These are phyloP conservation scores for Sugiyamaella paludigena DNA, from an alignment of 1,139 yeast species.

Conservation along the genomic window DNA sequence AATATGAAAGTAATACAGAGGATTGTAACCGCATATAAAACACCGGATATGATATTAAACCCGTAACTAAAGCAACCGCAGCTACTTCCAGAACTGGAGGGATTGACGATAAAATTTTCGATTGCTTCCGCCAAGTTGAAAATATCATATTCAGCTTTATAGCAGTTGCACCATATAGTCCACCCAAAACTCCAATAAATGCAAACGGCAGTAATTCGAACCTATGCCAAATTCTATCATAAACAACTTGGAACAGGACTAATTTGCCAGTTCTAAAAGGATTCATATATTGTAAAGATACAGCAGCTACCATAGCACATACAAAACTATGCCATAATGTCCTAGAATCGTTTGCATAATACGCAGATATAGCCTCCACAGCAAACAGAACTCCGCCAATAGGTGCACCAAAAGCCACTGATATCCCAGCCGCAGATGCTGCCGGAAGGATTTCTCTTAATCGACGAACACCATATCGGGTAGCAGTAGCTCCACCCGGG, in stretches of 20 bases:
- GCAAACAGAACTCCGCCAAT: conserved; percentile 92
- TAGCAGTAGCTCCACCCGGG: background rate
- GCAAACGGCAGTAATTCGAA: conserved; percentile 69
- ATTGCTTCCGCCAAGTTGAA: conserved; percentile 38
- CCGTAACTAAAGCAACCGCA: conserved; percentile 49
- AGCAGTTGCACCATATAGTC: conserved; percentile 58
- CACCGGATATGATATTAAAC: conserved; percentile 55
- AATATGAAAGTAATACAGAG: conserved; percentile 51
- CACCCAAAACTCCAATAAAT: conserved; percentile 66
- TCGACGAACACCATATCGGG: background rate
- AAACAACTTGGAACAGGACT: conserved; percentile 62
- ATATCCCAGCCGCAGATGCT: conserved; percentile 89
- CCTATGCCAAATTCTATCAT: conserved; percentile 70
- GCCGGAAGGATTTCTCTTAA: conserved; percentile 69
- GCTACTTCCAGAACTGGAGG: conserved; percentile 48
- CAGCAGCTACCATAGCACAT: conserved; percentile 71
- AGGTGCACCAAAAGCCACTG: conserved; percentile 92
- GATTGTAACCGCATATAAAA: conserved; percentile 56
- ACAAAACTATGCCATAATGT: conserved; percentile 83
- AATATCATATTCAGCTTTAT: conserved; percentile 49
- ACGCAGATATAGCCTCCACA: conserved; percentile 61
- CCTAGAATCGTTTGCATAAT: conserved; percentile 56
- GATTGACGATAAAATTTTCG: conserved; percentile 9
- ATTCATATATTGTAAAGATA: conserved; percentile 57
- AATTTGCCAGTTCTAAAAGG: conserved; percentile 59